Evolutionary conservation across 371 early-diverging fungal species (phyloP).

Genomic region (Mucor lusitanicus): DNA sequence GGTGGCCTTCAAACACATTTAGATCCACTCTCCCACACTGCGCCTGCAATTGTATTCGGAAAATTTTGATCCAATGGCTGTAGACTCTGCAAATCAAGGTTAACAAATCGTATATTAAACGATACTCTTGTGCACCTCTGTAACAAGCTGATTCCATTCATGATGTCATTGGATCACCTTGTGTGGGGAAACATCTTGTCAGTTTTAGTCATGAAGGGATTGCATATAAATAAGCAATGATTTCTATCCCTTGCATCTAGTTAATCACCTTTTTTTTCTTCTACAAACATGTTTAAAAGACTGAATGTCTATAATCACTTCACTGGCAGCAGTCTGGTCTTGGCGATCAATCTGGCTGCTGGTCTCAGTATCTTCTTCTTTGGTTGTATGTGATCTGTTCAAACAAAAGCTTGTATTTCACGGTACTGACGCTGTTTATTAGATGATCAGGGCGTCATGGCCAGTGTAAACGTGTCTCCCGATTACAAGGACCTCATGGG

Average conservation of each 20-base stretch:
- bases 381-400: conserved; percentile 32
- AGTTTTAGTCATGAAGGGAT: not conserved
- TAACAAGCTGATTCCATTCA: not conserved
- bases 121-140: not conserved
- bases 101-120: conserved; percentile 3
- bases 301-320: conserved; percentile 16
- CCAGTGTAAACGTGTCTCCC: conserved; percentile 43
- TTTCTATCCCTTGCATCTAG: not conserved
- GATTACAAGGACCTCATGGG: conserved; percentile 46
- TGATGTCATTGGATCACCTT: not conserved
- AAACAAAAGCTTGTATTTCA: not conserved
- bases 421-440: too few species aligned
- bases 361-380: conserved; percentile 51
- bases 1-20: not conserved
- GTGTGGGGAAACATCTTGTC: conserved; percentile 1
- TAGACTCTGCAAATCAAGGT: not conserved
- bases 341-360: conserved; percentile 42
- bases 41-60: not conserved
- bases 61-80: not conserved
- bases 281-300: not conserved
- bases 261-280: not conserved
- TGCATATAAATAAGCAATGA: not conserved
- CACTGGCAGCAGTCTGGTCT: conserved; percentile 22
- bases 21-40: not conserved
- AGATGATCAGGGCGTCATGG: conserved; percentile 53